Evolutionary conservation across 2,329 filamentous ascomycete genomes (phyloP).

Genomic region (Coniochaeta sp.): DNA sequence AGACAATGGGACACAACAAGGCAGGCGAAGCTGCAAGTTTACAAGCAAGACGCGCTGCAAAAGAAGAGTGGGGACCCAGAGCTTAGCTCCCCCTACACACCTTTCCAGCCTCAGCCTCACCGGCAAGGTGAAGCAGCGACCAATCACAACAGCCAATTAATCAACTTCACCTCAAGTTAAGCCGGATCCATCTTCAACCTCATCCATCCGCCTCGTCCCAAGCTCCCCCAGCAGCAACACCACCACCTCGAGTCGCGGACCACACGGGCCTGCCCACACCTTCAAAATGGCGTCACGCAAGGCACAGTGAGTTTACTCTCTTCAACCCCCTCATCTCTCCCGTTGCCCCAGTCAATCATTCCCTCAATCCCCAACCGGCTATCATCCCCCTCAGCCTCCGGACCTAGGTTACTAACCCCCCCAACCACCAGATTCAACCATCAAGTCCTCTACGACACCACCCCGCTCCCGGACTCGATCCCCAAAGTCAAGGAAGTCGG

Average conservation of each 20-base stretch:
- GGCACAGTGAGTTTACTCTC: conserved; percentile 47
- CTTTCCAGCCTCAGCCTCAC: neutral
- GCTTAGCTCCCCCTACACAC: neutral
- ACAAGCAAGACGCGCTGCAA: neutral
- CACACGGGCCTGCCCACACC: conserved; percentile 22
- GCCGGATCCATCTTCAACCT: conserved; percentile 9
- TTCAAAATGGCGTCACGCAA: conserved; percentile 54
- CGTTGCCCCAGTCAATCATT: too few species aligned
- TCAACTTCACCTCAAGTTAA: conserved; percentile 4
- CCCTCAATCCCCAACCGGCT: conserved; percentile 7
- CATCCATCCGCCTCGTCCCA: conserved; percentile 7
- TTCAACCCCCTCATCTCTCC: too few species aligned
- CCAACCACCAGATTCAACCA: conserved; percentile 88
- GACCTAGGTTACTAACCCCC: too few species aligned
- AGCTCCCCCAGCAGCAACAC: conserved; percentile 15
- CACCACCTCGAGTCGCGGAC: conserved; percentile 12
- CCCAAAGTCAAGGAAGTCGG: conserved; percentile 92
- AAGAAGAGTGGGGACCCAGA: neutral
- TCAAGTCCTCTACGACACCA: conserved; percentile 88
- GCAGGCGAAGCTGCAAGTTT: neutral
- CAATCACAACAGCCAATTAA: conserved; percentile 9
- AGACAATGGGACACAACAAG: neutral
- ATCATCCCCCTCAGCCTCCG: too few species aligned
- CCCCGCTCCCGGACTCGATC: conserved; percentile 85
- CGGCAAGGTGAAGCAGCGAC: conserved; percentile 1